Percentiles rank a stretch among this genome's conserved stretches.
These are phyloP conservation scores for Hypsizygus ulmarius DNA, from an alignment of 1,284 basidiomycete species.

Conservation along the genomic window DNA sequence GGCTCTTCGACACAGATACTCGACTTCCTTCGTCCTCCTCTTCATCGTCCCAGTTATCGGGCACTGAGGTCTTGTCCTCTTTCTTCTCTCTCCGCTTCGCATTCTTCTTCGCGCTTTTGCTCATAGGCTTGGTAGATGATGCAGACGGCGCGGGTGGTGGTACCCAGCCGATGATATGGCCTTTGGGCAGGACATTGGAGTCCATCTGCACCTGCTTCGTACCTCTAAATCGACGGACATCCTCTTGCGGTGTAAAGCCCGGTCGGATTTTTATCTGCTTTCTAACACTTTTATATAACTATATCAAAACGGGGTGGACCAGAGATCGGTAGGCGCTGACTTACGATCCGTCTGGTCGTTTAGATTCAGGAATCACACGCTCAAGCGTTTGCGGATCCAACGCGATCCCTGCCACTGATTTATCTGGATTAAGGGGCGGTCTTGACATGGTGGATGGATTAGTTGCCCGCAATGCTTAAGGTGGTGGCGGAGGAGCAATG, in stretches of 20 bases:
- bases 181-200: conserved; percentile 59
- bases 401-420: conserved; percentile 77
- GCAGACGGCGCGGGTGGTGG: conserved; percentile 51
- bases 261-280: conserved; percentile 91
- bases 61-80: conserved; percentile 55
- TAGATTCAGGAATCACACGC: conserved; percentile 84
- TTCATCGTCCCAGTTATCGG: conserved; percentile 78
- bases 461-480: too few relatives aligned
- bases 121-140: conserved; percentile 31
- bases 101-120: conserved; percentile 66
- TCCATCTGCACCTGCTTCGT: conserved; percentile 74
- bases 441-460: conserved; percentile 55
- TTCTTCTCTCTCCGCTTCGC: conserved; percentile 71
- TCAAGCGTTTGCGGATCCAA: conserved; percentile 81
- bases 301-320: conserved; percentile 6
- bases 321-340: conserved; percentile 31
- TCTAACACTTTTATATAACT: conserved; percentile 57
- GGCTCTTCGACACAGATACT: background rate
- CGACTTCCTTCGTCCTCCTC: conserved; percentile 45
- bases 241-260: conserved; percentile 94
- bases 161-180: conserved; percentile 76
- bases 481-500: background rate
- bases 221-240: conserved; percentile 81
- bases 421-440: conserved; percentile 70
- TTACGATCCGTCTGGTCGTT: conserved; percentile 85